Percentiles rank a stretch among this genome's conserved stretches.
Evolutionary conservation across 2,329 filamentous ascomycete genomes (phyloP).

Genomic region (Furcasterigmium furcatum): DNA sequence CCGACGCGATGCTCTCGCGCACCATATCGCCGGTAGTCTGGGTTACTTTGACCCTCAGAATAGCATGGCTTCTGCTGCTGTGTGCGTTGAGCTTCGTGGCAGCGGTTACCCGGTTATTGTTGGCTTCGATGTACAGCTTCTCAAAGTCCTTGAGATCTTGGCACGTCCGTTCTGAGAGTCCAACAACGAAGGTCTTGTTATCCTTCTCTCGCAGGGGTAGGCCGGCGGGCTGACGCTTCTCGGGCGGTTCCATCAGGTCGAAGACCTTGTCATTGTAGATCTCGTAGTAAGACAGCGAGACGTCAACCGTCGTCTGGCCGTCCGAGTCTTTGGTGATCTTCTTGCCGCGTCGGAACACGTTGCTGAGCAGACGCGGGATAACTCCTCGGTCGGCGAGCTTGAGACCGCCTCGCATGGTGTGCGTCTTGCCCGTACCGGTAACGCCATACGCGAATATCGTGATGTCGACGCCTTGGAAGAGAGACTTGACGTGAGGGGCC

Average conservation of each 20-base stretch:
- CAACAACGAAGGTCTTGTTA: constrained; percentile 83
- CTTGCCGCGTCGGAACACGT: constrained; percentile 79
- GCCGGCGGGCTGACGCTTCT: constrained; percentile 79
- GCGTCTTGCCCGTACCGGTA: constrained; percentile 91
- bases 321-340: constrained; percentile 79
- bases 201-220: constrained; percentile 81
- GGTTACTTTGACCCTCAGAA: constrained; percentile 84
- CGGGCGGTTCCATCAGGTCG: constrained; percentile 82
- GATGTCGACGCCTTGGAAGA: constrained; percentile 85
- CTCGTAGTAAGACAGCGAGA: constrained; percentile 87
- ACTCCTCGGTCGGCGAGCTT: constrained; percentile 82
- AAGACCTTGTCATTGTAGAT: constrained; percentile 97
- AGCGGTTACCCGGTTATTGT: constrained; percentile 84
- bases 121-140: constrained; percentile 83
- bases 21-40: constrained; percentile 68
- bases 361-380: constrained; percentile 81
- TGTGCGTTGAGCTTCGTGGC: constrained; percentile 91
- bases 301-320: constrained; percentile 67
- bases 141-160: constrained; percentile 88
- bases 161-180: constrained; percentile 79
- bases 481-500: constrained; percentile 81
- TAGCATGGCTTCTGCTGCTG: constrained; percentile 85
- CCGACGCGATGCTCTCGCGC: constrained; percentile 79
- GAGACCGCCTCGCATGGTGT: constrained; percentile 92
- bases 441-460: constrained; percentile 93